Percentiles rank a stretch among this genome's conserved stretches.
Evolutionary conservation across 116 monocot genomes (phyloP).

Genomic region (Dioscorea cayenensis): DNA sequence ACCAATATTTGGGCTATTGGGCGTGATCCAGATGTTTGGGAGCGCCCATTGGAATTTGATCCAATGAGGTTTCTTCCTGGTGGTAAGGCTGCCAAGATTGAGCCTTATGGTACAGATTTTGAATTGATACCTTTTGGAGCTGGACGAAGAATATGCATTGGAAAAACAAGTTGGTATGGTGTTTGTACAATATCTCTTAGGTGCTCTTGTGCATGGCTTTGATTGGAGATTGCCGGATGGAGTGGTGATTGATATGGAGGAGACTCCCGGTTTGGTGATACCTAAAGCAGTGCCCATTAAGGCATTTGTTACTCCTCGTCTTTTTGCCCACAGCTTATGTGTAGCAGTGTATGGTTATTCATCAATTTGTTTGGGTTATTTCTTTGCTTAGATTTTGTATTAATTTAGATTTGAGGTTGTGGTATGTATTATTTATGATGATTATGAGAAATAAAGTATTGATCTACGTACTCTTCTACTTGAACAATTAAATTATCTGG

Average conservation of each 20-base stretch:
- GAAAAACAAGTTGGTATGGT: slow-evolving; percentile 8
- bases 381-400: too few relatives aligned
- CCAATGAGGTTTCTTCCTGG: slow-evolving; percentile 14
- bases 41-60: slow-evolving; percentile 10
- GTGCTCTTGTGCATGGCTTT: slow-evolving; percentile 10
- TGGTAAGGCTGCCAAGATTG: slow-evolving; percentile 6
- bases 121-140: slow-evolving; percentile 28
- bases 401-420: too few relatives aligned
- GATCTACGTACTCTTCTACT: too few relatives aligned
- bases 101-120: slow-evolving; percentile 14
- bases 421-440: too few relatives aligned
- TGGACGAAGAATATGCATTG: slow-evolving; percentile 20
- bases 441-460: too few relatives aligned
- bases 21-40: slow-evolving; percentile 2
- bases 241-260: background rate
- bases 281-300: background rate
- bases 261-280: background rate
- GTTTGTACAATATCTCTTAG: slow-evolving; percentile 11
- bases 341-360: too few relatives aligned
- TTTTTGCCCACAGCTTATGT: too few relatives aligned
- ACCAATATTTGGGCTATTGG: background rate
- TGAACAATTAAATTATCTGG: too few relatives aligned
- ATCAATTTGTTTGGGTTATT: too few relatives aligned
- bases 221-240: background rate
- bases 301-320: background rate